Percentiles rank a stretch among this genome's conserved stretches.
Conservation (phyloP, 140 eudicot species). For the Ambrosia hybrid region DNA sequence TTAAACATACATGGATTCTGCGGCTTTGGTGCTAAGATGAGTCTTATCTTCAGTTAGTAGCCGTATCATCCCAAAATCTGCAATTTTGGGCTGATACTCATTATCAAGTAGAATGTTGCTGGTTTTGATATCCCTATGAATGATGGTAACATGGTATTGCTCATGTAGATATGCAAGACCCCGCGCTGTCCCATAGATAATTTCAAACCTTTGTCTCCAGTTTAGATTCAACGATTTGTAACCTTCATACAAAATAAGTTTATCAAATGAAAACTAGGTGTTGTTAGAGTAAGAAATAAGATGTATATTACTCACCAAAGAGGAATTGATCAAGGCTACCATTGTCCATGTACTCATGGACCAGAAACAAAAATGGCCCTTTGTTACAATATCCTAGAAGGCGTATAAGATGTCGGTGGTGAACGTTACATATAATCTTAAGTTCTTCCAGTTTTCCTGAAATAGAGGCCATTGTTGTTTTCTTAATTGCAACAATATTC, state of each 20-base stretch:
- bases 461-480: constrained; percentile 37
- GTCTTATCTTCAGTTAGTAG: constrained; percentile 41
- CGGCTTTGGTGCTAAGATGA: constrained; percentile 48
- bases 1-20: constrained; percentile 45
- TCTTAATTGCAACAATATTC: constrained; percentile 54
- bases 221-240: constrained; percentile 28
- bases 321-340: constrained; percentile 67
- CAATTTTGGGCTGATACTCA: constrained; percentile 44
- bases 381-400: constrained; percentile 61
- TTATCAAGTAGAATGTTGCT: constrained; percentile 43
- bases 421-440: constrained; percentile 62
- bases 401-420: constrained; percentile 63
- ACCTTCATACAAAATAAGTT: constrained; percentile 26
- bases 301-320: constrained; percentile 38
- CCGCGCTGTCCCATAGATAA: constrained; percentile 41
- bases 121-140: constrained; percentile 47
- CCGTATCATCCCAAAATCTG: constrained; percentile 48
- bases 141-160: constrained; percentile 45
- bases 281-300: neutral
- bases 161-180: constrained; percentile 60
- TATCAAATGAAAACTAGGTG: constrained; percentile 2
- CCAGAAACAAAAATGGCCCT: constrained; percentile 59
- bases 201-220: constrained; percentile 46
- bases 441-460: constrained; percentile 57
- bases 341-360: constrained; percentile 61